Evolutionary conservation across 352 stramenopile genomes (phyloP).

Genomic region (Phytopythium boreale): DNA sequence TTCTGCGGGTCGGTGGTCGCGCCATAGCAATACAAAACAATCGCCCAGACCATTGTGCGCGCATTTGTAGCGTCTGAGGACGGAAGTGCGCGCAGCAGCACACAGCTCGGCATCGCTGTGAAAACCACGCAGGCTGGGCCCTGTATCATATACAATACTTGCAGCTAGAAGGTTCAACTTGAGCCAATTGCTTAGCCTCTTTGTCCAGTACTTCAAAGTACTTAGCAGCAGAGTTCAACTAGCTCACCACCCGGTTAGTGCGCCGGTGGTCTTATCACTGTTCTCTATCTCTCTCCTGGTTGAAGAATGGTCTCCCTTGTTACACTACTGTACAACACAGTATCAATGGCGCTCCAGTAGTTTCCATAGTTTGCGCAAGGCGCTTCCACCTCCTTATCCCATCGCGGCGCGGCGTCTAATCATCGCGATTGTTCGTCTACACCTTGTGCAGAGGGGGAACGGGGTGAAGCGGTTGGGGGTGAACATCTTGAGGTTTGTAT

Average conservation of each 20-base stretch:
- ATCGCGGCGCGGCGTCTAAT: not conserved
- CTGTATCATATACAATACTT: not conserved
- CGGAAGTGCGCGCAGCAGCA: not conserved
- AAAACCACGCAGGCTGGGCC: no score
- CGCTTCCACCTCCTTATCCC: not conserved
- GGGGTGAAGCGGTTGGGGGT: not conserved
- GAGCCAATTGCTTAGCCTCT: not conserved
- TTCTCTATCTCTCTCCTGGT: not conserved
- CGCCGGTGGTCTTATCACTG: not conserved
- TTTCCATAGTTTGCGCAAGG: not conserved
- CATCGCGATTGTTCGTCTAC: slow-evolving; percentile 3
- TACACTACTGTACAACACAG: no score
- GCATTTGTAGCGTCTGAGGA: no score
- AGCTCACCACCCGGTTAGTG: not conserved
- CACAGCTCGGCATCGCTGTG: not conserved
- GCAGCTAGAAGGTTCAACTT: not conserved
- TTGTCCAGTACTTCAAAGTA: not conserved
- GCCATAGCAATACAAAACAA: not conserved
- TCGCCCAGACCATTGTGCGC: not conserved
- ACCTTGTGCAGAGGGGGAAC: not conserved
- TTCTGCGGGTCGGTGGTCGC: slow-evolving; percentile 22
- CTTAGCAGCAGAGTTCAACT: not conserved
- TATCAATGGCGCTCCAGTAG: not conserved
- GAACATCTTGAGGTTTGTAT: slow-evolving; percentile 1
- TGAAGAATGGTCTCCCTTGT: not conserved